Base-by-base conservation (phyloP, 768 basidiomycete genomes). In the Scleroderma bovista region DNA sequence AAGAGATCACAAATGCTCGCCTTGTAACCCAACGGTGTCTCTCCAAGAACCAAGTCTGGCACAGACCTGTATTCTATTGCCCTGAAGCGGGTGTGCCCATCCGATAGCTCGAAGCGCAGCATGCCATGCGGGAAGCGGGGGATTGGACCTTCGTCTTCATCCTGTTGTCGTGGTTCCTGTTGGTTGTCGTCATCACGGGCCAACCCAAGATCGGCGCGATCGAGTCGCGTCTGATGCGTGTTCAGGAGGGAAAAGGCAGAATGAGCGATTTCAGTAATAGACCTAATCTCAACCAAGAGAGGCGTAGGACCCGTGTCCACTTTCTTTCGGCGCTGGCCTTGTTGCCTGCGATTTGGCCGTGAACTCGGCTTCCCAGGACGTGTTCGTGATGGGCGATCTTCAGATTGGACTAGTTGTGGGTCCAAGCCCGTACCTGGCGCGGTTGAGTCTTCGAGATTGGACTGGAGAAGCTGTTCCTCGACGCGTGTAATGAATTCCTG, bases 201-300 rank as follows among this genome's bases (percentile, higher is more conserved):
- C 10, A 66, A 48, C 33, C 72, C 73, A 26, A 76, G 62, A 48
- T 78, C 79, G 16, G 71, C 84, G 8, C 81, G 76, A 42, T 81
- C 78, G 47, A 78, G 69, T 31, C 90, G 75, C 12, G 81, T 79
- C 47, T 80, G 74, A 19, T 86, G 76, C 20, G 79, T 76, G 57
- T 87, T 87, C 52, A 85, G 76, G 16, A 96, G 74, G 46, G 73
- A 81, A 60, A 91, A 88, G 1, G 93, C 94, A 56, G 92, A 92
- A 39, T 78, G 70, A 0, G 85, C 89, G 19, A 96, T 84, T 49
- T 97, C 94, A 16, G 81, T 88, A n/a, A 95, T 77, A 13, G 78
- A 74, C 16, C 72, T 67, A 23, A 96, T 77, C 59, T 96, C 86
- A 10, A 93, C 84, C 33, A 91, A 79, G 29, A 88, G 67, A 1